A percentile compares a stretch with the other conserved stretches of the same genome.
Evolutionary conservation across 2,329 filamentous ascomycete genomes (phyloP).

Genomic region (Trichoderma asperellum): DNA sequence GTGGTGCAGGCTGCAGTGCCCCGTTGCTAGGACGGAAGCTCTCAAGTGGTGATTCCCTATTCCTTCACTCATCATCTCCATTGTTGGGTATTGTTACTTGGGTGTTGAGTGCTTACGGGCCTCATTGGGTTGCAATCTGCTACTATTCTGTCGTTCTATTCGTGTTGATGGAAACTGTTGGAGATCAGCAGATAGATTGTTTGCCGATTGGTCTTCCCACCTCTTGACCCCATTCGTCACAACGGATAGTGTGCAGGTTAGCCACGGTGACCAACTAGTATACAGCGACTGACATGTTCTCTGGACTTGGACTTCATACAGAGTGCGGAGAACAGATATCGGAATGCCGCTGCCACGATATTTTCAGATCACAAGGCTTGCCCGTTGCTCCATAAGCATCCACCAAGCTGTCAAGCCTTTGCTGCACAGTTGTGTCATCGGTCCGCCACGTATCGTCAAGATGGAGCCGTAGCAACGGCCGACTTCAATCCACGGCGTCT

Average conservation of each 20-base stretch:
- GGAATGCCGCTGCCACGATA: background rate
- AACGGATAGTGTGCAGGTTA: background rate
- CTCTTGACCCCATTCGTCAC: background rate
- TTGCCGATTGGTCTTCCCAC: background rate
- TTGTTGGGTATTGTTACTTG: slow-evolving; percentile 25
- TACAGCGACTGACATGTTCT: background rate
- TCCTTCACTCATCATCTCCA: slow-evolving; percentile 10
- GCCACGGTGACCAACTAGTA: background rate
- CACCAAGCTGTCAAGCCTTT: background rate
- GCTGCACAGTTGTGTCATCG: slow-evolving; percentile 22
- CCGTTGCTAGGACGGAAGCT: slow-evolving; percentile 19
- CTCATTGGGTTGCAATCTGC: slow-evolving; percentile 12
- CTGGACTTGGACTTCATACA: background rate
- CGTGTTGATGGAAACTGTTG: background rate
- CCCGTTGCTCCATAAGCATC: slow-evolving; percentile 19
- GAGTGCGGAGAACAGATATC: slow-evolving; percentile 7
- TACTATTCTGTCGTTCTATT: background rate
- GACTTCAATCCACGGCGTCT: slow-evolving; percentile 9
- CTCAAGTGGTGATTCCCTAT: background rate
- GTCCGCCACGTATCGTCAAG: slow-evolving; percentile 20
- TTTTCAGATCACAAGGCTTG: slow-evolving; percentile 13
- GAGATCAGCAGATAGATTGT: background rate
- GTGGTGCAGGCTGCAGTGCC: slow-evolving; percentile 9
- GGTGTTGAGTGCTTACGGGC: slow-evolving; percentile 10
- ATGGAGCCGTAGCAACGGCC: slow-evolving; percentile 19